Percentiles rank a stretch among this genome's conserved stretches.
These are phyloP conservation scores for Arachis monticola DNA, from an alignment of 331 rosid species.

Conservation along the genomic window DNA sequence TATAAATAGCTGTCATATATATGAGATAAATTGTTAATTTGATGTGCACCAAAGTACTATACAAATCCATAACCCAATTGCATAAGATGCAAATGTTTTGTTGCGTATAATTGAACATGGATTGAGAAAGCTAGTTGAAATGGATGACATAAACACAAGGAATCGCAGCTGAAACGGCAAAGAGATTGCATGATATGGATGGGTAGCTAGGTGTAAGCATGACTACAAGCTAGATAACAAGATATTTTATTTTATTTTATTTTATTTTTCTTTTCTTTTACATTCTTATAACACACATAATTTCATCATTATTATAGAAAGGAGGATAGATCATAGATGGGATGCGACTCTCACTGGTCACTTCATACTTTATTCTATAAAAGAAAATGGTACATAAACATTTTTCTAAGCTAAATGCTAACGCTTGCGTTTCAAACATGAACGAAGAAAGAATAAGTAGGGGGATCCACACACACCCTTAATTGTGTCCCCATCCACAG, in stretches of 20 bases:
- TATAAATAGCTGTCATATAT: constrained; percentile 14
- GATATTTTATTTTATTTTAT: too few relatives aligned
- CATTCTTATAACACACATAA: too few relatives aligned
- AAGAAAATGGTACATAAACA: neutral
- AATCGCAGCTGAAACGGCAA: constrained; percentile 41
- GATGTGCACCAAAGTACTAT: constrained; percentile 26
- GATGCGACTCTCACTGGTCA: too few relatives aligned
- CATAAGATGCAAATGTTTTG: constrained; percentile 10
- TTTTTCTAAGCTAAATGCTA: neutral
- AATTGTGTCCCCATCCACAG: constrained; percentile 36
- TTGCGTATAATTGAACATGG: constrained; percentile 22
- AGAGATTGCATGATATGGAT: constrained; percentile 41
- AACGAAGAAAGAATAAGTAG: neutral
- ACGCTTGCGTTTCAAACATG: constrained; percentile 34
- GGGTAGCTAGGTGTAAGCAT: constrained; percentile 23
- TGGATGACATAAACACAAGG: constrained; percentile 18
- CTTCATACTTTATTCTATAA: too few relatives aligned
- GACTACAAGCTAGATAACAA: too few relatives aligned
- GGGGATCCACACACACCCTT: neutral
- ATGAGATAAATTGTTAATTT: constrained; percentile 1
- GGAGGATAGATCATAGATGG: too few relatives aligned
- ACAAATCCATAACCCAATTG: constrained; percentile 11
- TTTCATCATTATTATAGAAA: too few relatives aligned
- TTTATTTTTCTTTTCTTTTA: too few relatives aligned
- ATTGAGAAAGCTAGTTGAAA: neutral